Conservation (phyloP, 805 yeast genomes). For the Vanderwaltozyma tropicalis region DNA sequence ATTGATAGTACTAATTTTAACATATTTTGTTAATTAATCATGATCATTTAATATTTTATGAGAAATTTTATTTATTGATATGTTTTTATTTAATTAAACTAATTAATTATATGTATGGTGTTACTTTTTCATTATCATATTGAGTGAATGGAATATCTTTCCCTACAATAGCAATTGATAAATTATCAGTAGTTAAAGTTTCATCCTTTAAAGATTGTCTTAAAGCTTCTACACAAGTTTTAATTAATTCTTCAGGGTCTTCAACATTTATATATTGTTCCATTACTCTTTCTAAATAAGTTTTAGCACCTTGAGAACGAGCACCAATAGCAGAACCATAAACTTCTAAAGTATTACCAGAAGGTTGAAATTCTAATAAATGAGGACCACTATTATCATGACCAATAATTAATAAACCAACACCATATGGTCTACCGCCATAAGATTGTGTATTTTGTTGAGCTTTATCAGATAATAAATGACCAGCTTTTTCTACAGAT, state of each 20-base stretch:
- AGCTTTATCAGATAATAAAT: slow-evolving; percentile 88
- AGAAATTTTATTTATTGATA: too few species aligned
- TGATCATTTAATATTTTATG: too few species aligned
- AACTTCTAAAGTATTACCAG: slow-evolving; percentile 87
- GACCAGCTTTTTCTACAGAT: slow-evolving; percentile 72
- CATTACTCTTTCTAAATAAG: slow-evolving; percentile 81
- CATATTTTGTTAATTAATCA: too few species aligned
- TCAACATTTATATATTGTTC: slow-evolving; percentile 52
- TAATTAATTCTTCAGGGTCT: slow-evolving; percentile 62
- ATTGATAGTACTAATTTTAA: too few species aligned
- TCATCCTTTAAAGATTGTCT: slow-evolving; percentile 94
- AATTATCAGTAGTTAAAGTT: slow-evolving; percentile 72
- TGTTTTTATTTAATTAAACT: too few species aligned
- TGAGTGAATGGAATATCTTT: slow-evolving; percentile 60
- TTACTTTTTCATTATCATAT: slow-evolving; percentile 78
- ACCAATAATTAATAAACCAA: slow-evolving; percentile 84
- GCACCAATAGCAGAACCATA: slow-evolving; percentile 96
- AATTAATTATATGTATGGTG: slow-evolving; percentile 22
- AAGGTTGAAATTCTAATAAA: slow-evolving; percentile 88
- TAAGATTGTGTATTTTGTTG: slow-evolving; percentile 93
- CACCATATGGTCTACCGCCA: slow-evolving; percentile 97
- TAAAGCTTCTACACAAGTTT: slow-evolving; percentile 79
- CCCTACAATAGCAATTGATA: slow-evolving; percentile 91
- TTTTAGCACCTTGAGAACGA: slow-evolving; percentile 95
- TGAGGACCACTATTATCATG: slow-evolving; percentile 92